Conservation (phyloP, 2,329 filamentous ascomycete genomes). For the Aureobasidium sp. region DNA sequence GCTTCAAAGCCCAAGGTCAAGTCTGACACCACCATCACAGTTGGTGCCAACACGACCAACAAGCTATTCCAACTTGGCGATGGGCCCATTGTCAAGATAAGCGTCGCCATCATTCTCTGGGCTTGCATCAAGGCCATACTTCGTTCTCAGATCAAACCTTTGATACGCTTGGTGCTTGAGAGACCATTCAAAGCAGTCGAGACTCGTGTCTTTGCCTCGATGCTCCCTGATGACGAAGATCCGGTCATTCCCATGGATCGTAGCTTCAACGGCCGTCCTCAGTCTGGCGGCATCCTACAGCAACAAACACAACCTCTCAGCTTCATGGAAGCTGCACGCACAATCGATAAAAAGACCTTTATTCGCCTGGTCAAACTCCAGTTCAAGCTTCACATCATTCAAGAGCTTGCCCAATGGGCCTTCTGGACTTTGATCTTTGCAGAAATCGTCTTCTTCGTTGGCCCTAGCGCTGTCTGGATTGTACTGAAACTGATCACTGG, state of each 20-base stretch:
- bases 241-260: conserved; percentile 13
- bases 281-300: background rate
- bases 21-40: background rate
- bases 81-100: background rate
- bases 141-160: background rate
- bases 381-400: background rate
- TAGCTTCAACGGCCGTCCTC: conserved; percentile 1
- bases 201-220: conserved; percentile 6
- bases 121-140: background rate
- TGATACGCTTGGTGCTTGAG: background rate
- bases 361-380: background rate
- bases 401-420: background rate
- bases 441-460: background rate
- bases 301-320: background rate
- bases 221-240: conserved; percentile 13
- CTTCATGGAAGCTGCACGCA: background rate
- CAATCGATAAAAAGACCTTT: background rate
- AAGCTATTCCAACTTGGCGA: background rate
- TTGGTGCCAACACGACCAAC: background rate
- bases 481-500: background rate
- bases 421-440: background rate
- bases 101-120: background rate
- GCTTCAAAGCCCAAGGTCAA: background rate
- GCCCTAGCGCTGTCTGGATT: background rate
- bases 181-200: background rate